phyloP scores from a whole-genome alignment of 129 eudicot species.

The Glebionis coronaria region DNA sequence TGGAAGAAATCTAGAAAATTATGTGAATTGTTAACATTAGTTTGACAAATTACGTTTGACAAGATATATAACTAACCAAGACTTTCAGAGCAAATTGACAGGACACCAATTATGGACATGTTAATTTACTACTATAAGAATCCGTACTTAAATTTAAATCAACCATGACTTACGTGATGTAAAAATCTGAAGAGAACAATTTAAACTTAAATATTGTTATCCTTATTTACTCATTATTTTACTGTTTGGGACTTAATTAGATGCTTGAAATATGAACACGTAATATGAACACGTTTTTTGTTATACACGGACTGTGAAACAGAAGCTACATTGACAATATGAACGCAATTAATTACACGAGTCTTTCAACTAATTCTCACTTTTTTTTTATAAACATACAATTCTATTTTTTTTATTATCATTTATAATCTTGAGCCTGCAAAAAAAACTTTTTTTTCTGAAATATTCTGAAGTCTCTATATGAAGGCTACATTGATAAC shows the following conservation, averaged over 20 bases:
- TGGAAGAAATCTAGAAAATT: constrained; percentile 4
- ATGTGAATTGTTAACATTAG: not conserved
- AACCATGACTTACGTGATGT: not conserved
- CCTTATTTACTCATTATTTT: too few relatives aligned
- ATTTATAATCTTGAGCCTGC: not conserved
- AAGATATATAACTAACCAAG: constrained; percentile 4
- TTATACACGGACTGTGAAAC: too few relatives aligned
- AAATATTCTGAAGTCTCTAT: not conserved
- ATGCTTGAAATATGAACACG: not conserved
- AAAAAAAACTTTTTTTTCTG: not conserved
- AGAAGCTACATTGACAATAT: too few relatives aligned
- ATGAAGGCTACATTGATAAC: not conserved
- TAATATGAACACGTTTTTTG: not conserved
- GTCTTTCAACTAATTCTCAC: too few relatives aligned
- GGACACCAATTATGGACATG: constrained; percentile 25
- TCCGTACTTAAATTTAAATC: not conserved
- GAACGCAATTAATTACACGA: too few relatives aligned
- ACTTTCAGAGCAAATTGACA: constrained; percentile 11
- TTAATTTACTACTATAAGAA: constrained; percentile 16
- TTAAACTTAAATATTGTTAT: too few relatives aligned
- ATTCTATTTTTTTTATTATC: too few relatives aligned
- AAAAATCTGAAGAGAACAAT: too few relatives aligned
- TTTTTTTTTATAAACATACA: too few relatives aligned
- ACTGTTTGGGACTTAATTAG: too few relatives aligned
- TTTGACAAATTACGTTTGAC: constrained; percentile 11